Conservation (phyloP, 2,329 filamentous ascomycete genomes). For the Epichloe aotearoae region DNA sequence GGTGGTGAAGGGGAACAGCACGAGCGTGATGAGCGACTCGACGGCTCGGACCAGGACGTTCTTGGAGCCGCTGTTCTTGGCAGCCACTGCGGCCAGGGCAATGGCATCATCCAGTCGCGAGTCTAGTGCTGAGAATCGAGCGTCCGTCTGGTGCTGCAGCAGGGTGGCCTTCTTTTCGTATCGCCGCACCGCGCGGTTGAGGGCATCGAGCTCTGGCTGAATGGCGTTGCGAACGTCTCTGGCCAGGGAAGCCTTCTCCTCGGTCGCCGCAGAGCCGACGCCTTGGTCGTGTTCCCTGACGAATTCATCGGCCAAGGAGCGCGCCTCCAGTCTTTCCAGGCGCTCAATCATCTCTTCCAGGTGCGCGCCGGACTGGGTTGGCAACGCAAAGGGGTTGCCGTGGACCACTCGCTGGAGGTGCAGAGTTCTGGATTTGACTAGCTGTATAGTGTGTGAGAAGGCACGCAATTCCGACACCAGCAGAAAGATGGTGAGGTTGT, state of each 20-base stretch:
- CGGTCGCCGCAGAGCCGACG: conserved; percentile 20
- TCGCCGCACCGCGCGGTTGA: conserved; percentile 76
- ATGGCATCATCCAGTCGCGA: conserved; percentile 62
- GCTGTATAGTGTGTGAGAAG: conserved; percentile 64
- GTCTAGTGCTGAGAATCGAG: conserved; percentile 59
- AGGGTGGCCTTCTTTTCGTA: conserved; percentile 83
- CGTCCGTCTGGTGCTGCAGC: conserved; percentile 62
- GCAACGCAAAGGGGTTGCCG: conserved; percentile 29
- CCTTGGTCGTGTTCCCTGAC: conserved; percentile 15
- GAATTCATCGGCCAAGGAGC: conserved; percentile 19
- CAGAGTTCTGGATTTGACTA: conserved; percentile 66
- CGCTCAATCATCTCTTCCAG: conserved; percentile 48
- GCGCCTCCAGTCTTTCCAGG: conserved; percentile 56
- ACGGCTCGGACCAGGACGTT: conserved; percentile 24
- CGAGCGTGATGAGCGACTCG: conserved; percentile 20
- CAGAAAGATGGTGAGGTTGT: conserved; percentile 84
- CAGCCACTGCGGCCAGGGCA: conserved; percentile 65
- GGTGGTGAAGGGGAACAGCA: conserved; percentile 30
- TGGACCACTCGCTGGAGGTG: conserved; percentile 66
- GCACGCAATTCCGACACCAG: conserved; percentile 78
- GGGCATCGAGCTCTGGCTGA: conserved; percentile 72
- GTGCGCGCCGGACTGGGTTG: conserved; percentile 23
- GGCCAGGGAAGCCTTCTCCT: conserved; percentile 30
- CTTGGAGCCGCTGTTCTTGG: conserved; percentile 32
- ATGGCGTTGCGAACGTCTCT: conserved; percentile 51